Evolutionary conservation across 345 rosid genomes (phyloP), one percentile per base, ranked within the genome.

Genomic region (Populus ilicifolia): DNA sequence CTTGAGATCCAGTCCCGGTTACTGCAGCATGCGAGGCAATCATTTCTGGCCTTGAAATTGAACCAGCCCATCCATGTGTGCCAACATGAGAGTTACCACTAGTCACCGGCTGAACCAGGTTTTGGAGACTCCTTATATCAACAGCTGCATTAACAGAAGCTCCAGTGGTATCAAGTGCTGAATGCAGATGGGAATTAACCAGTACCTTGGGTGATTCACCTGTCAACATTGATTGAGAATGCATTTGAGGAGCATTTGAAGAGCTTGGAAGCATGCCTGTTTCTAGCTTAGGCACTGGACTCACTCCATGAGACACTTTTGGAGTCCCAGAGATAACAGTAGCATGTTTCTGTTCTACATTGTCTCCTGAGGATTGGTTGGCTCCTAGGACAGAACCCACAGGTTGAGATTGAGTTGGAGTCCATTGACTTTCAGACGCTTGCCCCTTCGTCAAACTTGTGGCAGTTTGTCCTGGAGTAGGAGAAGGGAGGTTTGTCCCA

Each of bases 401-500:
- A 30, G 81, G 80, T 81, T 85, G 87, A 62, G 29, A 71, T 67
- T 85, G 84, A 25, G 89, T 88, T 44, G 96, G 89, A 17, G 97
- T 90, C 98, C 93, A 88, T 80, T 84, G 85, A 73, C 84, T 89
- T 86, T 90, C 93, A 77, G 80, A 83, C 9, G 38, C 79, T 79
- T 81, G 87, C 50, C 79, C 88, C 82, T 76, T 90, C 18, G 68
- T 72, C 63, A 83, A 89, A 61, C 68, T 75, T 10, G 84, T 56
- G 18, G 83, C 67, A 69, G 85, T 79, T 85, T 84, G 97, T 78
- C 86, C 86, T 7, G 99, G 99, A 77, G 99, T 92, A 66, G 98
- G 97, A 59, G 99, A 96, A 29, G 94, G 99, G 77, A 96, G 97
- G 80, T 88, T 91, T 61, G 89, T 83, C 21, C 88, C 88, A 80